Base-by-base conservation (phyloP, 768 basidiomycete species). In the Leccinum broughii region DNA sequence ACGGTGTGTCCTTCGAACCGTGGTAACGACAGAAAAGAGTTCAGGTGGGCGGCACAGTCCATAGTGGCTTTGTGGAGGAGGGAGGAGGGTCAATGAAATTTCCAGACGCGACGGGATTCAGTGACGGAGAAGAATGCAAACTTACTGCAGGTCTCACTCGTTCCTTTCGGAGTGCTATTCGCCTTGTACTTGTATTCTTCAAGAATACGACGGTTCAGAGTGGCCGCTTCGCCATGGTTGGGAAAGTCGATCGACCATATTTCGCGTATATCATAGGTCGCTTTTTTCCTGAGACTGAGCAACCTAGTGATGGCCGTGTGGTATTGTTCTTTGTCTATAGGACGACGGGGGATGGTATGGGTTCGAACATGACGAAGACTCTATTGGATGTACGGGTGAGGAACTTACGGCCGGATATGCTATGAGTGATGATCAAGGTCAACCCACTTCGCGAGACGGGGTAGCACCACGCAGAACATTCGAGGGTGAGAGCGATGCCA, bases 191-290 rank as follows among this genome's bases (percentile, higher is more conserved):
- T 74, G 50, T 66, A 53, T 46, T 64, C 59, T 24, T 72, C 65
- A 30, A 74, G 68, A 20, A 65, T 49, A 51, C 30, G 37, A 17
- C 74, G 72, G 51, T 76, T 76, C n/a, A 73, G 51, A 6, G 57
- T 55, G 14, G 75, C 75, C 10, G 76, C 63, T 54, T 77, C 68
- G 6, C 76, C 75, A 34, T 76, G 75, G 54, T 76, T 76, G 1
- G 74, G 77, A 56, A 75, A 66, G 54, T 76, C 75, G 3, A 77
- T 61, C 3, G 70, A 66, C 75, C 75, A 76, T 57, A 77, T 68
- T 50, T 76, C 75, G 3, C 68, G 64, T 20, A 76, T 67, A 28
- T 56, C 62, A 35, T 65, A 70, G 3, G 62, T 56, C 4, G 63
- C 60, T 7, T 17, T 50, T 20, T 59, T 48, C 11, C 52, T 52